These are phyloP conservation scores for Amanita thiersii DNA, from an alignment of 768 basidiomycete genomes.

Conservation along the genomic window DNA sequence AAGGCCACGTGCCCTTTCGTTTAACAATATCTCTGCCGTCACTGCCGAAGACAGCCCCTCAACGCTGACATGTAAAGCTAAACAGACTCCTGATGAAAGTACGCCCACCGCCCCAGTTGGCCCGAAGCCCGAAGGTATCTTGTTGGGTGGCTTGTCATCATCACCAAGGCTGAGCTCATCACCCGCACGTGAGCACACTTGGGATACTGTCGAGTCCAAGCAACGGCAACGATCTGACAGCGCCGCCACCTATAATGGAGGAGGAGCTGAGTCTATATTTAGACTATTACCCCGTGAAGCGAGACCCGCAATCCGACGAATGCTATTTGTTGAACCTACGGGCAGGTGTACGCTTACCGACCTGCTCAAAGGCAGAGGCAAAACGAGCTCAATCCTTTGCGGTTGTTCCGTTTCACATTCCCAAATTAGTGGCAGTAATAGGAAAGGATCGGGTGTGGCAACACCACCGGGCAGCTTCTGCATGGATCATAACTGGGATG, in stretches of 20 bases:
- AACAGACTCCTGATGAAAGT: background rate
- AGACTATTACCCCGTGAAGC: conserved; percentile 91
- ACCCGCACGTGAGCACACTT: conserved; percentile 12
- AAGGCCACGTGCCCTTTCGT: conserved; percentile 6
- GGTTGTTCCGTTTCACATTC: conserved; percentile 43
- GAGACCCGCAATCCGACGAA: conserved; percentile 80
- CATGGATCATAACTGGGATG: conserved; percentile 56
- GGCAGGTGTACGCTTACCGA: conserved; percentile 91
- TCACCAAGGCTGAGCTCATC: conserved; percentile 10
- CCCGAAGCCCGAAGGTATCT: background rate
- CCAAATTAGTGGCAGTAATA: conserved; percentile 11
- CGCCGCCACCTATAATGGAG: conserved; percentile 61
- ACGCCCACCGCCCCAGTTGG: background rate
- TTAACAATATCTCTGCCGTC: conserved; percentile 1
- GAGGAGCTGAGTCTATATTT: conserved; percentile 91
- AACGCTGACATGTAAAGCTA: background rate
- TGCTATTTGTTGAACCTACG: conserved; percentile 87
- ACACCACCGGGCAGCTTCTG: conserved; percentile 30
- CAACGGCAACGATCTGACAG: conserved; percentile 38
- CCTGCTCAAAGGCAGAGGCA: conserved; percentile 74
- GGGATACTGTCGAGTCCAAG: conserved; percentile 12
- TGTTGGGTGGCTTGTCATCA: too few relatives aligned
- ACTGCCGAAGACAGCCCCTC: background rate
- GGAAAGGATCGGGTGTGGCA: conserved; percentile 6
- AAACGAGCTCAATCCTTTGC: conserved; percentile 70